A percentile compares a stretch with the other conserved stretches of the same genome.
These are phyloP conservation scores for Pinguiococcus pyrenoidosus DNA, from an alignment of 108 stramenopile genomes.

Conservation along the genomic window DNA sequence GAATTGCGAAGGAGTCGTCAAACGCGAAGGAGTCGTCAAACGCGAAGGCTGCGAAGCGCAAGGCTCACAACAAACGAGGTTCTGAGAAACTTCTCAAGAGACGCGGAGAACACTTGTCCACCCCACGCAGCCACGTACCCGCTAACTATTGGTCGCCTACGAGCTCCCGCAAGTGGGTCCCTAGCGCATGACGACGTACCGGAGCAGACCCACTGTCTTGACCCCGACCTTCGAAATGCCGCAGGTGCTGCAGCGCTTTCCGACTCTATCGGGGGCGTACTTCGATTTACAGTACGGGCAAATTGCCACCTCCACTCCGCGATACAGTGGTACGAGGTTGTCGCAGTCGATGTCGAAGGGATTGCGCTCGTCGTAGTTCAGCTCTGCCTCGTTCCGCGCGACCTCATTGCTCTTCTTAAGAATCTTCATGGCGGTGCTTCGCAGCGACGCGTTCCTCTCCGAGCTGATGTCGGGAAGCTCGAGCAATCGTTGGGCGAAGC, in stretches of 20 bases:
- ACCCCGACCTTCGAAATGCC: conserved; percentile 69
- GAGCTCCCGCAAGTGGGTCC: too few species aligned
- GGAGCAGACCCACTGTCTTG: conserved; percentile 86
- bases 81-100: too few species aligned
- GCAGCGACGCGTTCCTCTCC: conserved; percentile 80
- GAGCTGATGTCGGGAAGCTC: conserved; percentile 86
- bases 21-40: too few species aligned
- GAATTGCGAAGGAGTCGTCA: too few species aligned
- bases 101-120: too few species aligned
- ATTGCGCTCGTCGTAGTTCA: conserved; percentile 91
- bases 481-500: conserved; percentile 85
- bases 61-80: too few species aligned
- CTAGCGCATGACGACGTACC: too few species aligned
- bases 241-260: conserved; percentile 69
- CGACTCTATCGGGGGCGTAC: conserved; percentile 54
- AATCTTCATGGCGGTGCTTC: conserved; percentile 79
- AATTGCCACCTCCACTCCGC: conserved; percentile 45
- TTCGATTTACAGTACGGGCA: conserved; percentile 75
- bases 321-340: conserved; percentile 73
- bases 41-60: too few species aligned
- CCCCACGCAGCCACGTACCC: too few species aligned
- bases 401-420: conserved; percentile 91
- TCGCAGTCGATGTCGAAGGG: conserved; percentile 78
- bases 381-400: conserved; percentile 83
- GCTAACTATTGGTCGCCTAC: too few species aligned